A percentile compares a stretch with the other conserved stretches of the same genome.
phyloP scores from a whole-genome alignment of 805 yeast genomes.

The Candida stauntonica region DNA sequence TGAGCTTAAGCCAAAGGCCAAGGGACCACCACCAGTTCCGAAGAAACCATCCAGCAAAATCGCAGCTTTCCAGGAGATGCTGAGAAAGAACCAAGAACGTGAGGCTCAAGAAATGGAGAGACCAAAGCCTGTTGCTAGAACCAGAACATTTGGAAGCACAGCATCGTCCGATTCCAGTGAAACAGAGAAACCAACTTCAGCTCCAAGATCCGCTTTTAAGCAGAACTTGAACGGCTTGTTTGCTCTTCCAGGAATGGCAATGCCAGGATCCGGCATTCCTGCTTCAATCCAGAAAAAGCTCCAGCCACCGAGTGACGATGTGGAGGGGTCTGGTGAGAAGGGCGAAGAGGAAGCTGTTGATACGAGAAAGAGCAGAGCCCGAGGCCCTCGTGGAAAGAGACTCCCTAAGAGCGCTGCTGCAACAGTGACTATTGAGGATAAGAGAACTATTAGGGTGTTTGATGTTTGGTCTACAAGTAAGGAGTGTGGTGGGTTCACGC shows the following conservation, averaged over 20 bases:
- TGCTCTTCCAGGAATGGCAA: slow-evolving; percentile 49
- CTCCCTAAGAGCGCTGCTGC: slow-evolving; percentile 52
- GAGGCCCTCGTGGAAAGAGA: slow-evolving; percentile 71
- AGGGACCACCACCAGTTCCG: slow-evolving; percentile 63
- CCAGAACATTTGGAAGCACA: slow-evolving; percentile 20
- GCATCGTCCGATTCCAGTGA: neutral
- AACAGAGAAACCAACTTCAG: neutral
- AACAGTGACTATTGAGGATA: slow-evolving; percentile 22
- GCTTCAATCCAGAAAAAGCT: slow-evolving; percentile 7
- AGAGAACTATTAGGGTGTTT: slow-evolving; percentile 19
- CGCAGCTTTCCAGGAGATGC: slow-evolving; percentile 78
- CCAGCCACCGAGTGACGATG: slow-evolving; percentile 6
- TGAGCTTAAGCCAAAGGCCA: slow-evolving; percentile 16
- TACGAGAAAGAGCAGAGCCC: slow-evolving; percentile 49
- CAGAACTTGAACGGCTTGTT: slow-evolving; percentile 57
- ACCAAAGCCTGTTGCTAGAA: slow-evolving; percentile 45
- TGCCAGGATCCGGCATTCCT: slow-evolving; percentile 30
- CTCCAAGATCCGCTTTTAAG: slow-evolving; percentile 38
- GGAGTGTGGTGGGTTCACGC: slow-evolving; percentile 3
- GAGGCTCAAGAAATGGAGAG: slow-evolving; percentile 40
- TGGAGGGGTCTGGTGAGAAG: slow-evolving; percentile 1
- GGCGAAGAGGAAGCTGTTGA: slow-evolving; percentile 26
- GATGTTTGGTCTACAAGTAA: slow-evolving; percentile 21
- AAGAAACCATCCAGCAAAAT: slow-evolving; percentile 74
- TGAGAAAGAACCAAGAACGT: slow-evolving; percentile 55